Base-by-base conservation (phyloP, 2,329 filamentous ascomycete species). In the Hortaea werneckii region DNA sequence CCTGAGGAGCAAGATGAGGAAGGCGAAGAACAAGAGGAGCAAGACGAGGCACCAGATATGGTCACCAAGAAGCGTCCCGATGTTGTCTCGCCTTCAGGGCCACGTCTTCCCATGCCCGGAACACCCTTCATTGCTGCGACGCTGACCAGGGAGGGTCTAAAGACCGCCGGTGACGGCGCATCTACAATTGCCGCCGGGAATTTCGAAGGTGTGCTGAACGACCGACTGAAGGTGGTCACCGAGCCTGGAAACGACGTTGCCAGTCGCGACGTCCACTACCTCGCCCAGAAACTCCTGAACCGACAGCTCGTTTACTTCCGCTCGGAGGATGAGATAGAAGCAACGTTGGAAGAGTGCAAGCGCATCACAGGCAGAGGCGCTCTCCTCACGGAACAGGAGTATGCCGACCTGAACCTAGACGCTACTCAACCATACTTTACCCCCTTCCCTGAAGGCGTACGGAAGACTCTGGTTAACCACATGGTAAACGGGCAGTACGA, bases 401-500 rank as follows among this genome's bases (percentile, higher is more conserved):
- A 44, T 13, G 41, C 40, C 28, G 37, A 10, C 10, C 3, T n/a
- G 13, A 13, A 13, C 20, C 37, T 13, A 2, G 37, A 39, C 37
- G 20, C 10, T 20, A 8, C 11, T 10, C 8, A n/a, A 35, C 37
- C 37, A 12, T 39, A 39, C 13, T 57, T 53, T n/a, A 11, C 37
- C 9, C 49, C 52, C 5, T 37, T 52, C 37, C 41, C 46, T 6
- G 28, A 50, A 32, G 41, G 13, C 12, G 52, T 51, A 10, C 49
- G 48, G 29, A 40, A 46, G 5, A 37, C 20, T 7, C 49, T 59
- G 13, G 37, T 57, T 27, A 50, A 55, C 39, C 52, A 52, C 37
- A 47, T 58, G 37, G 56, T 59, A 7, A 47, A 49, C 12, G 58
- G 58, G n/a, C 39, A 45, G 30, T 59, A 61, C 41, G 50, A 54